Evolutionary conservation across 306 rosid genomes (phyloP).

Genomic region (Vicia faba): DNA sequence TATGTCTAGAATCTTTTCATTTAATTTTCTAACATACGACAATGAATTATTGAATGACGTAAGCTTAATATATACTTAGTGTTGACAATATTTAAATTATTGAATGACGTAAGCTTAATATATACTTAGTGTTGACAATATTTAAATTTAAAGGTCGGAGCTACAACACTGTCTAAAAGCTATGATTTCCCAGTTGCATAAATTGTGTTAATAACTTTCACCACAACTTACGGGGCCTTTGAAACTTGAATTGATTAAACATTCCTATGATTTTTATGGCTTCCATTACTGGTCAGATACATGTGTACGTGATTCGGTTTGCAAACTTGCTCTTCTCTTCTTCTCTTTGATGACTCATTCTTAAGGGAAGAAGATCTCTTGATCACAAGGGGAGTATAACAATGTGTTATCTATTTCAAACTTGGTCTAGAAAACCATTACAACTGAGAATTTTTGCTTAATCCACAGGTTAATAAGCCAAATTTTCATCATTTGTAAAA

Average conservation of each 20-base stretch:
- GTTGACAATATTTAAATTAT: neutral
- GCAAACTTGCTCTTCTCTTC: neutral
- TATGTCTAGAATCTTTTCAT: conserved; percentile 12
- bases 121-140: neutral
- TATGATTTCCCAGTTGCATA: neutral
- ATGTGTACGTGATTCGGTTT: conserved; percentile 7
- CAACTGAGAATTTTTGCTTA: conserved; percentile 6
- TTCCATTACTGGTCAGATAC: conserved; percentile 9
- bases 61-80: neutral
- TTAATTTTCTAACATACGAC: conserved; percentile 5
- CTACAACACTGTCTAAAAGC: conserved; percentile 21
- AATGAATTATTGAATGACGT: conserved; percentile 5
- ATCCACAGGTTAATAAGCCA: conserved; percentile 19
- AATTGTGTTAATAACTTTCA: neutral
- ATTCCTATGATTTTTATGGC: neutral
- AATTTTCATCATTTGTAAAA: conserved; percentile 5
- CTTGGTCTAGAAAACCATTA: neutral
- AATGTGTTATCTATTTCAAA: conserved; percentile 5
- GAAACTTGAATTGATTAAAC: conserved; percentile 25
- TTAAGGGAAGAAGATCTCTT: conserved; percentile 16
- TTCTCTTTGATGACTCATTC: conserved; percentile 3
- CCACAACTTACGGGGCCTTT: neutral
- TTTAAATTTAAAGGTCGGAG: conserved; percentile 2
- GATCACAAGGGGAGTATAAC: conserved; percentile 26
- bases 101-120: conserved; percentile 2